Conservation (phyloP, 495 filamentous ascomycete genomes). For the Patellaria atrata region DNA sequence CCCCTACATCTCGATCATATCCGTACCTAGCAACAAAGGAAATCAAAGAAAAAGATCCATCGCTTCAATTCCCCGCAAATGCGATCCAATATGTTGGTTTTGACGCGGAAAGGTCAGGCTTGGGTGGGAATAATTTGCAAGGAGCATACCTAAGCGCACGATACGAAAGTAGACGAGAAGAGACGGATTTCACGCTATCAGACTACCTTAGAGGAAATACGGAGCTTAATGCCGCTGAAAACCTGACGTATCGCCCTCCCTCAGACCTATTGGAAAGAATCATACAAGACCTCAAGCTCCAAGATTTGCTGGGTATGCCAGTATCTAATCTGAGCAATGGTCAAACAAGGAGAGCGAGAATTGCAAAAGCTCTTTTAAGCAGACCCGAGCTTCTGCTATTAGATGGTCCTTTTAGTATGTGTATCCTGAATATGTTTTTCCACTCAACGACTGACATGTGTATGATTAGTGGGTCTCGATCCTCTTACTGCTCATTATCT, state of each 20-base stretch:
- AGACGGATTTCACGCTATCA: constrained; percentile 67
- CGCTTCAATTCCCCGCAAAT: constrained; percentile 39
- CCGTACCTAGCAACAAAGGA: constrained; percentile 57
- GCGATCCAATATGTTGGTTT: constrained; percentile 82
- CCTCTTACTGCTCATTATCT: constrained; percentile 57
- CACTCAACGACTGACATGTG: not conserved
- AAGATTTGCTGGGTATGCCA: constrained; percentile 55
- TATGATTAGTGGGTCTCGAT: constrained; percentile 66
- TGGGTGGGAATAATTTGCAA: constrained; percentile 37
- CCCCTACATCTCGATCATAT: constrained; percentile 56
- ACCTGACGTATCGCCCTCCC: constrained; percentile 31
- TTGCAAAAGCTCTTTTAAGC: constrained; percentile 68
- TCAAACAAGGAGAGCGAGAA: constrained; percentile 71
- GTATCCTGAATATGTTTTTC: constrained; percentile 15
- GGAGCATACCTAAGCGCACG: constrained; percentile 78
- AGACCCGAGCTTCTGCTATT: constrained; percentile 70
- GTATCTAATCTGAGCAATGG: constrained; percentile 86
- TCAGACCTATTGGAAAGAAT: constrained; percentile 46
- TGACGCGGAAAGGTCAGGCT: constrained; percentile 33
- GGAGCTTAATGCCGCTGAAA: constrained; percentile 54
- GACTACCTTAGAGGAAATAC: constrained; percentile 69
- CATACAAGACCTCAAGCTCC: constrained; percentile 49
- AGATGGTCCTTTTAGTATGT: constrained; percentile 81
- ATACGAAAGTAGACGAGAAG: constrained; percentile 82
- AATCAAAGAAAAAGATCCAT: constrained; percentile 39